A percentile compares a stretch with the other conserved stretches of the same genome.
These are phyloP conservation scores for Chalara sp. DNA, from an alignment of 2,329 filamentous ascomycete species.

Conservation along the genomic window DNA sequence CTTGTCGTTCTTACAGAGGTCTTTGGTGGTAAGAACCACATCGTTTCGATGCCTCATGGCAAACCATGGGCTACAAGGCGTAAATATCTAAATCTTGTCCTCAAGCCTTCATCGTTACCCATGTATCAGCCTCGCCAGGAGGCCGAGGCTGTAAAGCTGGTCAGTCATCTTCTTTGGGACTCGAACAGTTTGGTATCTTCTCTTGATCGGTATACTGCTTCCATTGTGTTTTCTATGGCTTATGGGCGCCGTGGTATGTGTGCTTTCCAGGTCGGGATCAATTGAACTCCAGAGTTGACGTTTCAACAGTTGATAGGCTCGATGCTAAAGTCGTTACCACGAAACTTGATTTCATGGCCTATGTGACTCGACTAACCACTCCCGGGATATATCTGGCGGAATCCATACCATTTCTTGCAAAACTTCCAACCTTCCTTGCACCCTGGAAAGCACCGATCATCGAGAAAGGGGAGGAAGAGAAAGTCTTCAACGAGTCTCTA, in stretches of 20 bases:
- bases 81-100: slow-evolving; percentile 35
- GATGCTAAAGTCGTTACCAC: slow-evolving; percentile 36
- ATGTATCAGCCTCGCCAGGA: slow-evolving; percentile 42
- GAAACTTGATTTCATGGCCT: slow-evolving; percentile 41
- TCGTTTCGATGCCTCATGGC: slow-evolving; percentile 42
- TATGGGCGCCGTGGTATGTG: slow-evolving; percentile 35
- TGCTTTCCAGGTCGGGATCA: too few relatives aligned
- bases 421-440: slow-evolving; percentile 25
- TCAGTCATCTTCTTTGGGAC: slow-evolving; percentile 33
- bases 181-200: slow-evolving; percentile 37
- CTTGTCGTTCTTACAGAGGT: slow-evolving; percentile 39
- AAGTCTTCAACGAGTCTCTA: slow-evolving; percentile 15
- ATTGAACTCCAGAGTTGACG: too few relatives aligned
- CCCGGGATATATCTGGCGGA: slow-evolving; percentile 33
- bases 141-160: slow-evolving; percentile 40
- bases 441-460: slow-evolving; percentile 17
- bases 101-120: slow-evolving; percentile 36
- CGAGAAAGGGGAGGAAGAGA: slow-evolving; percentile 14
- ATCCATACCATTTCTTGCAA: slow-evolving; percentile 26
- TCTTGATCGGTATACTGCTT: slow-evolving; percentile 41
- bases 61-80: slow-evolving; percentile 38
- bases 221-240: slow-evolving; percentile 42
- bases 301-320: slow-evolving; percentile 23
- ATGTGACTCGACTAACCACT: slow-evolving; percentile 37
- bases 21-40: slow-evolving; percentile 28